phyloP scores from a whole-genome alignment of 495 filamentous ascomycete species.

The Bacidia gigantensis region DNA sequence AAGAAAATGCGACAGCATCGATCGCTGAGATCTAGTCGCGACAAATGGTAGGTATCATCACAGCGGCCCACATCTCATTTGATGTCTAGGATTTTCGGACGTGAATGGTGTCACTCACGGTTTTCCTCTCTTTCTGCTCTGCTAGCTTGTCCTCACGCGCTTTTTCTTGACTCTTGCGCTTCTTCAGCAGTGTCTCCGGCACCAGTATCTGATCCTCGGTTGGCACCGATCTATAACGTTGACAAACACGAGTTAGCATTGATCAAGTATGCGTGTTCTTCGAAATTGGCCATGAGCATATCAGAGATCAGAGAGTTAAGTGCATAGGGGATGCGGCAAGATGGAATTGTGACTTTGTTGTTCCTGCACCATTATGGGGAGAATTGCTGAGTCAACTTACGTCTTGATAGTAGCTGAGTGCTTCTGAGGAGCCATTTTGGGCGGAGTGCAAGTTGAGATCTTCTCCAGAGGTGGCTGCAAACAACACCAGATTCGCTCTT shows the following conservation, averaged over 20 bases:
- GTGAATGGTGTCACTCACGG: slow-evolving; percentile 43
- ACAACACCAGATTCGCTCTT: background rate
- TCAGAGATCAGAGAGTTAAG: background rate
- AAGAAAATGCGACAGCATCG: slow-evolving; percentile 91
- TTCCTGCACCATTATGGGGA: no score
- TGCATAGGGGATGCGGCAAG: no score
- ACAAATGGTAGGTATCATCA: slow-evolving; percentile 68
- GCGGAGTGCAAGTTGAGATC: background rate
- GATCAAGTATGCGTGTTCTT: no score
- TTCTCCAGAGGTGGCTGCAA: background rate
- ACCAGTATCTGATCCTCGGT: slow-evolving; percentile 87
- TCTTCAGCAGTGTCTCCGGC: slow-evolving; percentile 97
- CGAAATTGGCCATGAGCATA: no score
- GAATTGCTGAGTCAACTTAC: slow-evolving; percentile 17
- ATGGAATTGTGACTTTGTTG: no score
- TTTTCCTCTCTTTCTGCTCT: slow-evolving; percentile 72
- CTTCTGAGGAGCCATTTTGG: slow-evolving; percentile 37
- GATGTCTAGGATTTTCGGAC: slow-evolving; percentile 13
- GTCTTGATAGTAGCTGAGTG: slow-evolving; percentile 16
- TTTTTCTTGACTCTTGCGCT: slow-evolving; percentile 99
- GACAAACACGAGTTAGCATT: no score
- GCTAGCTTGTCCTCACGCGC: slow-evolving; percentile 72
- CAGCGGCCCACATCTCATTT: slow-evolving; percentile 21
- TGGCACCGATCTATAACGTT: slow-evolving; percentile 62
- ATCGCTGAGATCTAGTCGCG: slow-evolving; percentile 81